These are phyloP conservation scores for Xylariaceae sp. DNA, from an alignment of 2,329 filamentous ascomycete genomes.

Conservation along the genomic window DNA sequence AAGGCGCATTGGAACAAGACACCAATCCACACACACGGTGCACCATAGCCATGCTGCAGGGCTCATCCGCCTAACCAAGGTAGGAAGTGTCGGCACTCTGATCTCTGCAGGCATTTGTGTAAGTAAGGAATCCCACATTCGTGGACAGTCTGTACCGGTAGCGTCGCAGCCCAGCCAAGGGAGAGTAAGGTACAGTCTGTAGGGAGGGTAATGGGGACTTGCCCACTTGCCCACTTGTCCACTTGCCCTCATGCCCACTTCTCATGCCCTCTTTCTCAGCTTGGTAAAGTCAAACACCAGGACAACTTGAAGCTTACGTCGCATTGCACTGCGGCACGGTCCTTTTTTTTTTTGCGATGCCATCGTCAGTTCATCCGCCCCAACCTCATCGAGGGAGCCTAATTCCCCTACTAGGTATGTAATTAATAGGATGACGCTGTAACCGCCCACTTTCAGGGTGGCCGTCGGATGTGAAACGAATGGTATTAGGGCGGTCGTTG, in stretches of 20 bases:
- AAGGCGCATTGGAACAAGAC: conserved; percentile 23
- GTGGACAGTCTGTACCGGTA: not conserved
- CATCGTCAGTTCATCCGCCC: not conserved
- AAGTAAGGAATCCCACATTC: not conserved
- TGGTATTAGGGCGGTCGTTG: conserved; percentile 14
- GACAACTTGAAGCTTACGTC: not conserved
- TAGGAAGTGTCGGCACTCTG: not conserved
- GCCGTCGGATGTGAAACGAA: conserved; percentile 18
- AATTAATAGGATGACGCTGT: conserved; percentile 4
- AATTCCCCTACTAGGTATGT: too few relatives aligned
- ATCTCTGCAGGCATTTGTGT: not conserved
- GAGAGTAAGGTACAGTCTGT: not conserved
- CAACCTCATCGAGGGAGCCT: conserved; percentile 9
- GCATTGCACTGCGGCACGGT: not conserved
- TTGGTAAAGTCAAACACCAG: too few relatives aligned
- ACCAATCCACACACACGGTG: conserved; percentile 15
- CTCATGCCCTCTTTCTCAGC: not conserved
- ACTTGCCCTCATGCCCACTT: not conserved
- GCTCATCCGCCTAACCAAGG: conserved; percentile 13
- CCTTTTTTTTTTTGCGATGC: not conserved
- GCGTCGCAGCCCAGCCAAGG: not conserved
- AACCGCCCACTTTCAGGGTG: conserved; percentile 2
- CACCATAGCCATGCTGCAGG: conserved; percentile 22
- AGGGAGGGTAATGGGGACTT: not conserved
- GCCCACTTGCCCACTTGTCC: too few relatives aligned